Percentiles rank a stretch among this genome's conserved stretches.
phyloP scores from a whole-genome alignment of 2,329 filamentous ascomycete species.

The Colletotrichum scovillei region DNA sequence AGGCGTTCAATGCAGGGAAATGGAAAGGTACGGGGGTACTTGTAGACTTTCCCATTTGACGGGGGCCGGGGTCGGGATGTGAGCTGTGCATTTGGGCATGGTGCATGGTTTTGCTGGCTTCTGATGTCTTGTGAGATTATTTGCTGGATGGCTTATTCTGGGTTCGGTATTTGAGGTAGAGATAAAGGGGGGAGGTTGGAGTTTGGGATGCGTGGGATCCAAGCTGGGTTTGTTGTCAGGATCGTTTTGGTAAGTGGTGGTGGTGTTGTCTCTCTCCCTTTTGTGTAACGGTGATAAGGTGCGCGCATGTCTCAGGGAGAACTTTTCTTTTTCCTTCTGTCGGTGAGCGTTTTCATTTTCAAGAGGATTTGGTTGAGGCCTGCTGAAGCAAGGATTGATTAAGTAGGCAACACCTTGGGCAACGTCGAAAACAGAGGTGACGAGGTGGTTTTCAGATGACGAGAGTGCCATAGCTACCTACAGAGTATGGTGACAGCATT shows the following conservation, averaged over 20 bases:
- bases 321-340: not conserved
- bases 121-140: not conserved
- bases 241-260: not conserved
- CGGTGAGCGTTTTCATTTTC: not conserved
- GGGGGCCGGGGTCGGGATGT: not conserved
- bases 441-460: no score
- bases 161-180: not conserved
- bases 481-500: no score
- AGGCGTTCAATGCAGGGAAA: not conserved
- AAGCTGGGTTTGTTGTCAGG: no score
- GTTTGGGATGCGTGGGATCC: not conserved
- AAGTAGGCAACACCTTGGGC: no score
- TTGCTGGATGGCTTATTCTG: not conserved
- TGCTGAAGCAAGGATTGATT: no score
- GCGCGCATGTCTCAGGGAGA: no score
- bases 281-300: not conserved
- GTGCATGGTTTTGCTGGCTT: no score
- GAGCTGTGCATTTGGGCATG: not conserved
- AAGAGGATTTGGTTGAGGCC: not conserved
- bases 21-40: not conserved
- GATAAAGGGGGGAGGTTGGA: not conserved
- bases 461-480: no score
- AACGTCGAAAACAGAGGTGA: no score
- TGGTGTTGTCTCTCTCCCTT: not conserved
- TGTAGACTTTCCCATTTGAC: not conserved